Evolutionary conservation across 306 rosid species (phyloP).

Genomic region (Arachis hypogaea): DNA sequence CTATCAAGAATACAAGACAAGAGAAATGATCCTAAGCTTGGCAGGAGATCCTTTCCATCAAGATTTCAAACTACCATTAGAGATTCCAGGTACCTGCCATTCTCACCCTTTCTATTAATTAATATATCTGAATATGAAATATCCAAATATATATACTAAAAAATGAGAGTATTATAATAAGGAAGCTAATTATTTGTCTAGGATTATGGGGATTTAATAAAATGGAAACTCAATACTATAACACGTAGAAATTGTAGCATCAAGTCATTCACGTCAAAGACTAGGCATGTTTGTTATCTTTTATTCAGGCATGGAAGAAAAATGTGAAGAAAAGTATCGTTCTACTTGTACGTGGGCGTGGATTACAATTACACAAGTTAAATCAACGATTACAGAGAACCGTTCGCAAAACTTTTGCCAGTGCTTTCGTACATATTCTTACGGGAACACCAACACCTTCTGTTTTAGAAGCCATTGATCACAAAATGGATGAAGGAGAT

Average conservation of each 20-base stretch:
- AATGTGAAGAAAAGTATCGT: constrained; percentile 33
- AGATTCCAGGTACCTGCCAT: constrained; percentile 49
- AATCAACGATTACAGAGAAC: not conserved
- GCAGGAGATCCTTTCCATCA: constrained; percentile 27
- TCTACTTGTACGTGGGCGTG: not conserved
- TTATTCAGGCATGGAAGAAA: constrained; percentile 53
- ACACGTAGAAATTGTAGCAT: not conserved
- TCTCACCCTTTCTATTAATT: not conserved
- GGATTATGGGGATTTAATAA: no score
- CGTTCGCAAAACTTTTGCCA: no score
- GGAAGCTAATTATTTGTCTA: no score
- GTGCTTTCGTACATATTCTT: no score
- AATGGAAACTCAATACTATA: no score
- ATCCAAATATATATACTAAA: no score
- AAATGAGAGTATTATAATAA: no score
- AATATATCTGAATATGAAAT: no score
- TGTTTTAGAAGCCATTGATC: no score
- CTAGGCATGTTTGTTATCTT: constrained; percentile 7
- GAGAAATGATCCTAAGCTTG: constrained; percentile 44
- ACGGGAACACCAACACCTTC: no score
- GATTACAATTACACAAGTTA: not conserved
- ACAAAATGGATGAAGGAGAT: no score
- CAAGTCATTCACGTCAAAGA: not conserved
- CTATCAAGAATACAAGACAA: constrained; percentile 20
- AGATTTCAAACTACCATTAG: constrained; percentile 46